phyloP scores from a whole-genome alignment of 2,329 filamentous ascomycete genomes.

The Colletotrichum salicis region DNA sequence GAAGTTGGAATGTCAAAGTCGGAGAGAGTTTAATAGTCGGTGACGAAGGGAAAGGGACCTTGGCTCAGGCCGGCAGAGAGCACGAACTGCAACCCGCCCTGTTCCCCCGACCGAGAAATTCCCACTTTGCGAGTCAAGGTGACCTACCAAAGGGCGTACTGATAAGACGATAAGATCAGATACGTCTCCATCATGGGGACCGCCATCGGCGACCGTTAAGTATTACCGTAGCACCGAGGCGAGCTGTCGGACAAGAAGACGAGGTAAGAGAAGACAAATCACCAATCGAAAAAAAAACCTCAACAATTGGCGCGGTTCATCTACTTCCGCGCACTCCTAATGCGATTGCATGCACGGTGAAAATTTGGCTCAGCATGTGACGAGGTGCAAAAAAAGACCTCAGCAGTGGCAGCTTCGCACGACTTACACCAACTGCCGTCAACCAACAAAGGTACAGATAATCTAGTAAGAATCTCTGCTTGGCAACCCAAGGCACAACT shows the following conservation, averaged over 20 bases:
- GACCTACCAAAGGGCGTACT: slow-evolving; percentile 27
- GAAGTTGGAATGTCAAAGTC: not conserved
- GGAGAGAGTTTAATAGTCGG: slow-evolving; percentile 6
- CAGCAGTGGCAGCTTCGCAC: not conserved
- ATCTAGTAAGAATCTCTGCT: not conserved
- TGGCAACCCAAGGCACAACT: not conserved
- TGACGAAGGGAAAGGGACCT: slow-evolving; percentile 8
- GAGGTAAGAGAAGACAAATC: not conserved
- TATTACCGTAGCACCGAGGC: slow-evolving; percentile 34
- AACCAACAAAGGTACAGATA: not conserved
- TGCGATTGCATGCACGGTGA: not conserved
- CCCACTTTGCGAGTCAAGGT: slow-evolving; percentile 32
- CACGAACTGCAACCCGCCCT: slow-evolving; percentile 18
- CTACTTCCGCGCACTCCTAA: too few species aligned
- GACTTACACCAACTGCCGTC: not conserved
- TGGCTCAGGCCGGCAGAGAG: not conserved
- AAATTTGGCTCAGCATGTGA: not conserved
- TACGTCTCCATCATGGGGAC: slow-evolving; percentile 9
- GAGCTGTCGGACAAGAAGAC: slow-evolving; percentile 15
- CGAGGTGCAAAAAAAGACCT: not conserved
- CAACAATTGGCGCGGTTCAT: not conserved
- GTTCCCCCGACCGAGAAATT: slow-evolving; percentile 7
- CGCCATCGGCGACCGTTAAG: slow-evolving; percentile 30
- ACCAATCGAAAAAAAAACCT: not conserved
- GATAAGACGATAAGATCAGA: slow-evolving; percentile 33